These are phyloP conservation scores for Cutaneotrichosporon sp. DNA, from an alignment of 1,284 basidiomycete species.

Conservation along the genomic window DNA sequence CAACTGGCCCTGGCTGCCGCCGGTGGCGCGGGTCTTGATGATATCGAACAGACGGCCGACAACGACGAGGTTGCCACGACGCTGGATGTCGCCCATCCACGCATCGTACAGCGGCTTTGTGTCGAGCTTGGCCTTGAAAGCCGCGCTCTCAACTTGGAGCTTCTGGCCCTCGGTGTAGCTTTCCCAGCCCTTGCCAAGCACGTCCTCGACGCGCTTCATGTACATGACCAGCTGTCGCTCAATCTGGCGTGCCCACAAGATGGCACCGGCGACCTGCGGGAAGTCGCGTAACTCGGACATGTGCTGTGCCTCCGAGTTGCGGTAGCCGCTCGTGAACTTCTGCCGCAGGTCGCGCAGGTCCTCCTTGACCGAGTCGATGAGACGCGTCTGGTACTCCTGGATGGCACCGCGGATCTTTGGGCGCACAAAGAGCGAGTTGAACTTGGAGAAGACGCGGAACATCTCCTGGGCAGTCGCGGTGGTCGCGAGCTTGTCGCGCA, in stretches of 20 bases:
- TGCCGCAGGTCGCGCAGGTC: slow-evolving; percentile 95
- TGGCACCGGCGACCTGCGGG: slow-evolving; percentile 93
- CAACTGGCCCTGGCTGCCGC: slow-evolving; percentile 65
- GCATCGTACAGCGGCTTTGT: slow-evolving; percentile 92
- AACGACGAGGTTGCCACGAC: slow-evolving; percentile 76
- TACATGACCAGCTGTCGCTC: slow-evolving; percentile 93
- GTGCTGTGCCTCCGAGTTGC: slow-evolving; percentile 92
- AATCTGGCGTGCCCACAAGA: slow-evolving; percentile 98
- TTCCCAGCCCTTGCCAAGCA: slow-evolving; percentile 97
- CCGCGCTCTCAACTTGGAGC: slow-evolving; percentile 84
- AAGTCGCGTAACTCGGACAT: slow-evolving; percentile 98
- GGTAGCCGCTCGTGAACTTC: slow-evolving; percentile 95
- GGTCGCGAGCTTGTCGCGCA: slow-evolving; percentile 90
- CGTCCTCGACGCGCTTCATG: slow-evolving; percentile 99
- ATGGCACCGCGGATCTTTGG: slow-evolving; percentile 99
- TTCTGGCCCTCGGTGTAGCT: slow-evolving; percentile 98
- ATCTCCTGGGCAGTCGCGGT: slow-evolving; percentile 98
- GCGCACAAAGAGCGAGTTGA: slow-evolving; percentile 95
- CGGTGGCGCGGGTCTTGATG: slow-evolving; percentile 64
- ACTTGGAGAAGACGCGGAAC: slow-evolving; percentile 98
- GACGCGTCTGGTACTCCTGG: slow-evolving; percentile 97
- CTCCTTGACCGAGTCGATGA: slow-evolving; percentile 96
- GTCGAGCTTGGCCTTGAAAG: slow-evolving; percentile 95
- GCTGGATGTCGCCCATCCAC: slow-evolving; percentile 93
- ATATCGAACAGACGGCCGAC: slow-evolving; percentile 97